Percentiles rank a stretch among this genome's conserved stretches.
These are phyloP conservation scores for Syzygium grande DNA, from an alignment of 345 rosid species.

Conservation along the genomic window DNA sequence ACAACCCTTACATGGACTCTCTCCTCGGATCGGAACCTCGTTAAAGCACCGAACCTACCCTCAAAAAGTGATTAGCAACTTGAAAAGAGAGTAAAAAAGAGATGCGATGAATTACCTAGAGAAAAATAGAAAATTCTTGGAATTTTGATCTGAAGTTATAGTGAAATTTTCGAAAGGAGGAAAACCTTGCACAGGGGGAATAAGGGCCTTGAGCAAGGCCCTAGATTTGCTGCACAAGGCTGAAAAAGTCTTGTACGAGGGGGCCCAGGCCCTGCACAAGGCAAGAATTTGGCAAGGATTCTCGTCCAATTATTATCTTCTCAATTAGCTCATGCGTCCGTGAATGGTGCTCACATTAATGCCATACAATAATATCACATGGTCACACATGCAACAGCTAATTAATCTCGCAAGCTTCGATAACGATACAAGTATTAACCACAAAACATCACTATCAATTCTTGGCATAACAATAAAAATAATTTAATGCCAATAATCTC, in stretches of 20 bases:
- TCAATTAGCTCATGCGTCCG: no score
- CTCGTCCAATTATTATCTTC: no score
- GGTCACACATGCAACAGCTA: no score
- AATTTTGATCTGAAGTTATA: background rate
- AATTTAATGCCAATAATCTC: no score
- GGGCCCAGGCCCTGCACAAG: background rate
- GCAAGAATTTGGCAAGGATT: background rate
- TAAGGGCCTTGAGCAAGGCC: background rate
- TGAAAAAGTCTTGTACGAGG: background rate
- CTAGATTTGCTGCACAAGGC: background rate
- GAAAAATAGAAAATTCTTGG: background rate
- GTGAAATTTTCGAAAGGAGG: background rate
- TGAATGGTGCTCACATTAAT: no score
- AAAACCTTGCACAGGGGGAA: background rate
- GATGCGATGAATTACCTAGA: background rate
- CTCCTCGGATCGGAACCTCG: background rate
- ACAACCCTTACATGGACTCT: background rate
- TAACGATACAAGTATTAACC: no score
- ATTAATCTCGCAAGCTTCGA: no score
- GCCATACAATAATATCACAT: no score
- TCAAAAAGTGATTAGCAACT: background rate
- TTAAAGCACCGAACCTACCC: background rate
- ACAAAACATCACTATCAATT: no score
- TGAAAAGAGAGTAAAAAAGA: background rate
- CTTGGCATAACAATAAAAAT: no score